Evolutionary conservation across 2,329 filamentous ascomycete species (phyloP).

Genomic region (Colletotrichum sp.): DNA sequence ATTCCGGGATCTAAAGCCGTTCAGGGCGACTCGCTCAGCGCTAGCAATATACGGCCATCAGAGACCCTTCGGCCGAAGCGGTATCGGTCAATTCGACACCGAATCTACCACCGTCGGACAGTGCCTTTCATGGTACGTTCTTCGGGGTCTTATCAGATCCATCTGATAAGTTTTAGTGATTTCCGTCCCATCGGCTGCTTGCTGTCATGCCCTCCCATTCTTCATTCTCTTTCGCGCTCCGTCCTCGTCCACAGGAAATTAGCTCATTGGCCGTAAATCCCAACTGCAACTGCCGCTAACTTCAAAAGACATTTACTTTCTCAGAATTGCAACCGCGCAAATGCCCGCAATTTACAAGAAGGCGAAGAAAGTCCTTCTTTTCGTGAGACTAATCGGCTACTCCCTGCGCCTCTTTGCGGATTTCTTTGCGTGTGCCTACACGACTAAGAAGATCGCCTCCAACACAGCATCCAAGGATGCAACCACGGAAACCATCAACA

Average conservation of each 20-base stretch:
- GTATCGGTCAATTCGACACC: not conserved
- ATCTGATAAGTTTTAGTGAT: constrained; percentile 33
- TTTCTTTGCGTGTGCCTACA: constrained; percentile 15
- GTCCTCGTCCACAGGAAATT: not conserved
- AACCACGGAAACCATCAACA: constrained; percentile 39
- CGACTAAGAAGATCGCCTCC: constrained; percentile 12
- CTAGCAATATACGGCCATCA: not conserved
- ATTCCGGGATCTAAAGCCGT: not conserved
- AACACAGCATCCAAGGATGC: constrained; percentile 13
- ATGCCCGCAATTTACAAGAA: constrained; percentile 19
- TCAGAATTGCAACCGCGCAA: not conserved
- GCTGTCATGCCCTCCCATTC: not conserved
- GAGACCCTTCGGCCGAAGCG: constrained; percentile 6
- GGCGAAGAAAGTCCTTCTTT: constrained; percentile 34
- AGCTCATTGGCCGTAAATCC: not conserved
- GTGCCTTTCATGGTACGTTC: not conserved
- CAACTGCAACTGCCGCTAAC: not conserved
- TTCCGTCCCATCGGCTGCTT: not conserved
- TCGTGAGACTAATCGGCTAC: constrained; percentile 31
- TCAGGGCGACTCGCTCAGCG: not conserved
- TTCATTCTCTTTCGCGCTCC: not conserved
- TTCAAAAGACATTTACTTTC: not conserved
- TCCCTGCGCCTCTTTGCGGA: constrained; percentile 20
- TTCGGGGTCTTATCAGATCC: constrained; percentile 35
- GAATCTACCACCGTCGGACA: not conserved